phyloP scores from a whole-genome alignment of 495 filamentous ascomycete species.

The Sphaerosporella brunnea region DNA sequence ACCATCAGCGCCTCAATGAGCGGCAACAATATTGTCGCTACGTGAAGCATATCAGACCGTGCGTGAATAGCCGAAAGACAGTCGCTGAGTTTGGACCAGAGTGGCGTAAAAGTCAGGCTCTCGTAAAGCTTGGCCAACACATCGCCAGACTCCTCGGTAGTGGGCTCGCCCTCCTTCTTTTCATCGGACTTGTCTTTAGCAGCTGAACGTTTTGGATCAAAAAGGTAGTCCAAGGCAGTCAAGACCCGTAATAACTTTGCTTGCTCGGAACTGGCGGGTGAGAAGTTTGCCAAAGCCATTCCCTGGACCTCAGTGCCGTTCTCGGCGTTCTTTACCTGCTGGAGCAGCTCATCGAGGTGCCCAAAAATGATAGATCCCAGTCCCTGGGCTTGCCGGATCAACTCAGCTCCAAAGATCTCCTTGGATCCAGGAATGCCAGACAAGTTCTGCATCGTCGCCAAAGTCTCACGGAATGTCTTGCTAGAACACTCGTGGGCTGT shows the following conservation, averaged over 20 bases:
- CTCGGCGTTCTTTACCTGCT: conserved; percentile 69
- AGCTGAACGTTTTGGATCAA: conserved; percentile 44
- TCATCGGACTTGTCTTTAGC: conserved; percentile 40
- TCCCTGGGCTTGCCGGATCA: conserved; percentile 66
- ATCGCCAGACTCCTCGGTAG: conserved; percentile 45
- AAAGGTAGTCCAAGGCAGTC: conserved; percentile 88
- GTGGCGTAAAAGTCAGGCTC: conserved; percentile 65
- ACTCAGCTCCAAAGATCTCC: conserved; percentile 74
- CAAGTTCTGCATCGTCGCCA: conserved; percentile 94
- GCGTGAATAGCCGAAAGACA: conserved; percentile 76
- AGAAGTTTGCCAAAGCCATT: conserved; percentile 84
- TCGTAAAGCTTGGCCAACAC: conserved; percentile 76
- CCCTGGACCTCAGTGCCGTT: conserved; percentile 90
- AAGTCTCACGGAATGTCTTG: conserved; percentile 89
- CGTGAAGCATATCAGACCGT: conserved; percentile 86
- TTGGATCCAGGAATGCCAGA: conserved; percentile 82
- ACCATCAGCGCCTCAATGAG: conserved; percentile 96
- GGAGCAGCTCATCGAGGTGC: conserved; percentile 72
- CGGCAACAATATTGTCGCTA: conserved; percentile 84
- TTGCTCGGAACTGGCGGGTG: conserved; percentile 84
- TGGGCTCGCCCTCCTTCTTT: conserved; percentile 36
- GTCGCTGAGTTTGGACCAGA: conserved; percentile 89
- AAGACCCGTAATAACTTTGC: conserved; percentile 86
- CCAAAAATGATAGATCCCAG: conserved; percentile 67
- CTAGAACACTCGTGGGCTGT: conserved; percentile 88